Conservation (phyloP, 345 rosid species). For the Aquilaria yunnanensis region DNA sequence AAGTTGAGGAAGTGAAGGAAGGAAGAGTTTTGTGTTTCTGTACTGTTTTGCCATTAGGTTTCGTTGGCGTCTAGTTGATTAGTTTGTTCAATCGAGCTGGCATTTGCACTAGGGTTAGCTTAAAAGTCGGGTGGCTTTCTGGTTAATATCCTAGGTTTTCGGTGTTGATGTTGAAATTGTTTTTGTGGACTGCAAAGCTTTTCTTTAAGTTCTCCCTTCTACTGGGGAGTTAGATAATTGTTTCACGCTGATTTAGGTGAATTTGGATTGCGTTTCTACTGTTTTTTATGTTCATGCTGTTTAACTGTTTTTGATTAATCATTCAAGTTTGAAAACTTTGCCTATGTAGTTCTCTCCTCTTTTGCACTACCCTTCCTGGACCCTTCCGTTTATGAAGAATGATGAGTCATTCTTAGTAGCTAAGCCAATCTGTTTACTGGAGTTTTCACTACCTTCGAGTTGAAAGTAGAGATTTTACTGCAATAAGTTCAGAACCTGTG, state of each 20-base stretch:
- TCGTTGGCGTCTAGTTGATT: neutral
- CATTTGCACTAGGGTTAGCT: slow-evolving; percentile 17
- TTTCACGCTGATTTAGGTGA: neutral
- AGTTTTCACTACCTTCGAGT: no score
- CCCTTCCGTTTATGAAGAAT: no score
- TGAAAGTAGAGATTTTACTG: no score
- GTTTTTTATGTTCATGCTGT: no score
- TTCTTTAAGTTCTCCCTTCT: neutral
- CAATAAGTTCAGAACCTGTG: no score
- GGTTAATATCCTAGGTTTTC: neutral
- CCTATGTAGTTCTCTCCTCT: no score
- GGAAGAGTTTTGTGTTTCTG: neutral
- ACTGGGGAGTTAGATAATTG: neutral
- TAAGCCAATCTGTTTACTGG: no score
- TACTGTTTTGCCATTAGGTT: neutral
- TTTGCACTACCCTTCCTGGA: no score
- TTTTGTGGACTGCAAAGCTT: neutral
- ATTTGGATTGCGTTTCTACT: slow-evolving; percentile 4
- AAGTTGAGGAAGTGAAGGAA: neutral
- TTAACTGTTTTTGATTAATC: no score
- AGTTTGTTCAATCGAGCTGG: neutral
- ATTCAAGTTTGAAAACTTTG: no score
- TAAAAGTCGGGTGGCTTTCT: neutral
- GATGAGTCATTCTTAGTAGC: no score
- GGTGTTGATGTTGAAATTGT: neutral